Evolutionary conservation across 108 stramenopile species (phyloP), one percentile per base, ranked within the genome.

Genomic region (Cyclotella cryptica): DNA sequence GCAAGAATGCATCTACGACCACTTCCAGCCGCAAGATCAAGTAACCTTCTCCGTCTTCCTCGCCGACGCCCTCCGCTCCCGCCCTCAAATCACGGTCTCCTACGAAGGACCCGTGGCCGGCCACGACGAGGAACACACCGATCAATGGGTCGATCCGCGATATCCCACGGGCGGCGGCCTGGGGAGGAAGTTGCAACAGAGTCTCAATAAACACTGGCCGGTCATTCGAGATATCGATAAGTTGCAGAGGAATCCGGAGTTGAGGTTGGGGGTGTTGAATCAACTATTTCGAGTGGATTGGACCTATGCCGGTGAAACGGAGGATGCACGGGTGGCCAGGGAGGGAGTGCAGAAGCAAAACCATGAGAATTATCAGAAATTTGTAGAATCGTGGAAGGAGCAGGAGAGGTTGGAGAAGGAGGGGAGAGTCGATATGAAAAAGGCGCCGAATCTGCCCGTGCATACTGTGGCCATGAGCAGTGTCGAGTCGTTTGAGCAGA

Each of bases 1-100:
- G 51, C 72, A 77, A 40, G 77, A 84, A 70, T 84, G 83, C 61
- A 49, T 84, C 28, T 70, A 84, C 49, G 73, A 75, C 18, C 30
- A 28, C 28, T 70, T 79, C 74, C 22, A 62, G 26, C 45, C 61
- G 17, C 49, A 64, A 6, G 79, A 84, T 41, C 46, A 17, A 12
- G 70, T 81, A 47, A 81, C 84, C 43, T 76, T 65, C 26, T 42
- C 47, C 53, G 76, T 77, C n/a, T 85, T 81, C 42, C 42, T 80
- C 26, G 24, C 70, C 26, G 81, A 83, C 45, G 64, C 81, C 42
- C 41, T 66, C 24, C 43, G 42, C 43, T 75, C 74, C 12, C 47
- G 40, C 0, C 80, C 71, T 3, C 10, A 18, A n/a, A 45, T 43
- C 19, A 39, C 27, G 13, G 22, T 79, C 18, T 42, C 28, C 24